These are phyloP conservation scores for Sporothrix globosa DNA, from an alignment of 2,329 filamentous ascomycete genomes.

Conservation along the genomic window DNA sequence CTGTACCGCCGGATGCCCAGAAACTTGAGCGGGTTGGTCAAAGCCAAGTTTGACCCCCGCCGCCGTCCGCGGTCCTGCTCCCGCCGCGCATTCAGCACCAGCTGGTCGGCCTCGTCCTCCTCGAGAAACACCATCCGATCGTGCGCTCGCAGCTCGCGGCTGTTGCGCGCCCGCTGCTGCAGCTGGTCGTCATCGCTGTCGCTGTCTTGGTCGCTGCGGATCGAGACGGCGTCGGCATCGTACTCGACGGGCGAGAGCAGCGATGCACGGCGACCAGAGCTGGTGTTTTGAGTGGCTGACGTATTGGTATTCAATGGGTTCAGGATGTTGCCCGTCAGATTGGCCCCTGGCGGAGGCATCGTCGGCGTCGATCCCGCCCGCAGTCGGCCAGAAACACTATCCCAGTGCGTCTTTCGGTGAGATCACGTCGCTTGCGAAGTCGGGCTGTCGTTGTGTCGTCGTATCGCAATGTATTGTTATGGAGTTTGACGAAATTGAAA, in stretches of 20 bases:
- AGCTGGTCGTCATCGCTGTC: conserved; percentile 77
- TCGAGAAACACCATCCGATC: conserved; percentile 73
- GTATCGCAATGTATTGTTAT: background rate
- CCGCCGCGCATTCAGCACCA: conserved; percentile 58
- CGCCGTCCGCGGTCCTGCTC: conserved; percentile 55
- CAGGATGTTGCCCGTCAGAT: background rate
- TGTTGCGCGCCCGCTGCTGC: conserved; percentile 66
- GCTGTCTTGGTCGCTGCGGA: conserved; percentile 72
- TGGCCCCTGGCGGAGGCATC: conserved; percentile 12
- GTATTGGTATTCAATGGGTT: background rate
- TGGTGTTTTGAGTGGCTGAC: background rate
- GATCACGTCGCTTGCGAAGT: background rate
- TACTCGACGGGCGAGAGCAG: conserved; percentile 67
- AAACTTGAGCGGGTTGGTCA: conserved; percentile 54
- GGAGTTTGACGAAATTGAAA: background rate
- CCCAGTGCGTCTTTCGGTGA: conserved; percentile 1
- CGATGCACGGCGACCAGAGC: conserved; percentile 39
- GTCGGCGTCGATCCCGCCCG: background rate
- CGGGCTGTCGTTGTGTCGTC: background rate
- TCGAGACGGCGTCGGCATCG: conserved; percentile 69
- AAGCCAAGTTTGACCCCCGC: conserved; percentile 50
- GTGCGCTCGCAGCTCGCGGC: conserved; percentile 68
- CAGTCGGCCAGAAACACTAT: background rate
- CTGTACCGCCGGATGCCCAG: conserved; percentile 47
- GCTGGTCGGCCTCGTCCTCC: conserved; percentile 69